Base-by-base conservation (phyloP, 495 filamentous ascomycete species). In the Trichoderma asperelloides region DNA sequence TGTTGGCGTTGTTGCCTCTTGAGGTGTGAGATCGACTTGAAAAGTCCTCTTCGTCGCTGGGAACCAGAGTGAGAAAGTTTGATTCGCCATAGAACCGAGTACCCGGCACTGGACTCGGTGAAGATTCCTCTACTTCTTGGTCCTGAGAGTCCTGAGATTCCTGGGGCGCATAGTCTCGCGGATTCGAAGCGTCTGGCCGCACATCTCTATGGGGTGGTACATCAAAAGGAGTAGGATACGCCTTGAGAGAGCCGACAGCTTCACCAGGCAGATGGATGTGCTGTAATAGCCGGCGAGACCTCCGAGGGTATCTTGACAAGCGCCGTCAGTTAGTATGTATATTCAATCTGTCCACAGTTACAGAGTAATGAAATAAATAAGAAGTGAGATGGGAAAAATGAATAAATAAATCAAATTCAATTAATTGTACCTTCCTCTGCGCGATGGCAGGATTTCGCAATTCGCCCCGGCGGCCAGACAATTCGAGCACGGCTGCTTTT, bases 401-500 rank as follows among this genome's bases (percentile, higher is more conserved):
- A 37, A 8, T 7, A 33, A 33, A 33, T 7, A n/a, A 40, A 40
- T 5, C 39, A n/a, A 40, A 47, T 11, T 47, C 43, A 47, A 18
- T 47, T 47, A 51, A 47, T 27, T 4, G 27, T 75, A 81, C 79
- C 79, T 80, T 68, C 80, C 80, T 11, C 80, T 73, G 60, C 79
- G 73, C 9, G 80, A 83, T 2, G 77, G 68, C 30, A 79, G 77
- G 47, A 82, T 39, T 64, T 82, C 78, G 68, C 80, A 83, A 12
- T 72, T 40, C 0, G 77, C 72, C 37, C 76, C 77, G 68, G 77
- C 74, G 0, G 78, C 65, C 39, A 72, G 69, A 65, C 80, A 83
- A 65, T 83, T 83, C 23, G 71, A 72, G 68, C 80, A 82, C 4
- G 80, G 80, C 28, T 75, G 79, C 69, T 67, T 69, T 62, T 81